phyloP scores from a whole-genome alignment of 1,284 basidiomycete genomes.

The Trichosporon sp. region DNA sequence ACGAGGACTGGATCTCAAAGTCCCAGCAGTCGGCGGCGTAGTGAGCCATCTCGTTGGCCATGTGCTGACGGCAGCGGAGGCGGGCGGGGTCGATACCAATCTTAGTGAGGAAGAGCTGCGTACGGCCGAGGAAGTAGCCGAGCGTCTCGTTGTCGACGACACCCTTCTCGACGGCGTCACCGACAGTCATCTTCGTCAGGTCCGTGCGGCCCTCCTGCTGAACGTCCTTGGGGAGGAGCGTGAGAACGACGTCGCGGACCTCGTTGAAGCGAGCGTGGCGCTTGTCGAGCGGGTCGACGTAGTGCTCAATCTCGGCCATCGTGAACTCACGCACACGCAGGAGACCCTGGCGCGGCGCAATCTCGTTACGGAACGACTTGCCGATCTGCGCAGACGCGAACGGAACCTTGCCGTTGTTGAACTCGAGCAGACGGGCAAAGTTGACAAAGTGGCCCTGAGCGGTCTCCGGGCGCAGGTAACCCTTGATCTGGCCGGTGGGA shows the following conservation, averaged over 20 bases:
- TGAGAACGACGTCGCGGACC: constrained; percentile 73
- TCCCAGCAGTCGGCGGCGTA: constrained; percentile 99
- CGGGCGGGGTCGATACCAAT: constrained; percentile 88
- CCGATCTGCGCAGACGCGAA: constrained; percentile 98
- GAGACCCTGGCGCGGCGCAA: constrained; percentile 92
- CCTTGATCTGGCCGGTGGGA: constrained; percentile 95
- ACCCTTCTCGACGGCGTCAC: constrained; percentile 81
- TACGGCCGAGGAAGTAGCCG: constrained; percentile 94
- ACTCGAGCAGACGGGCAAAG: constrained; percentile 94
- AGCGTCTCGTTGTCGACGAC: constrained; percentile 96
- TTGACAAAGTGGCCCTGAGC: constrained; percentile 99
- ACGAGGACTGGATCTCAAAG: constrained; percentile 92
- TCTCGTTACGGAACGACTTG: constrained; percentile 96
- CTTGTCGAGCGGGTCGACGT: constrained; percentile 93
- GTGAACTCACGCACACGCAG: constrained; percentile 98
- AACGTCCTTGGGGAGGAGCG: constrained; percentile 78
- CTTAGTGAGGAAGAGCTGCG: constrained; percentile 85
- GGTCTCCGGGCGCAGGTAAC: constrained; percentile 94
- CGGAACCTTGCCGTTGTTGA: constrained; percentile 94
- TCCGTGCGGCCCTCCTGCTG: constrained; percentile 77
- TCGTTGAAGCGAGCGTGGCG: constrained; percentile 80
- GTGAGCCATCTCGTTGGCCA: constrained; percentile 98
- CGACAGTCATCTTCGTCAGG: constrained; percentile 71
- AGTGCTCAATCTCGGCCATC: constrained; percentile 99
- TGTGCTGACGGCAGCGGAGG: constrained; percentile 93